A percentile compares a stretch with the other conserved stretches of the same genome.
Conservation (phyloP, 2,329 filamentous ascomycete species). For the Anthostomella pinea region DNA sequence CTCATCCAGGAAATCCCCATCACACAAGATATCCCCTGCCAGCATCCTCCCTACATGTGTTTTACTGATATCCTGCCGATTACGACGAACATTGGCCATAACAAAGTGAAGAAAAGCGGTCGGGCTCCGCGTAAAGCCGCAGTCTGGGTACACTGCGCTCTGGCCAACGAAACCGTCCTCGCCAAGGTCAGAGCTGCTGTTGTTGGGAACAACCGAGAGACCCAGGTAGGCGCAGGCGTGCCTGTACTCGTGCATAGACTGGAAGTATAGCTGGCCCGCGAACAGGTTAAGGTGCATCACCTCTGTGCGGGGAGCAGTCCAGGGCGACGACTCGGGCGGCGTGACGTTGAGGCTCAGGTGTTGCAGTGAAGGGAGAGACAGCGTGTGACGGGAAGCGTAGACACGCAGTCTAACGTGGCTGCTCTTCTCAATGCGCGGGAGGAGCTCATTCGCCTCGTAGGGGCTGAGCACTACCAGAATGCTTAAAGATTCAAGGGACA, state of each 20-base stretch:
- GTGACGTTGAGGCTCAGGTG: slow-evolving; percentile 19
- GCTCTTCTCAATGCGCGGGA: slow-evolving; percentile 11
- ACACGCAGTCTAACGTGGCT: slow-evolving; percentile 16
- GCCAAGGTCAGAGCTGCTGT: slow-evolving; percentile 16
- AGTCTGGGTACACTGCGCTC: too few species aligned
- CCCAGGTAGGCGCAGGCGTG: slow-evolving; percentile 51
- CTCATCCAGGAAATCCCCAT: too few species aligned
- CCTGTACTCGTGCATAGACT: slow-evolving; percentile 51
- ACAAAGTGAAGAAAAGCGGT: too few species aligned
- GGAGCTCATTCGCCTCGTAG: slow-evolving; percentile 21
- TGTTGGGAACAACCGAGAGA: slow-evolving; percentile 33
- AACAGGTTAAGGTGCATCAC: slow-evolving; percentile 60
- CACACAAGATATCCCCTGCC: too few species aligned
- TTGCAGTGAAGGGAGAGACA: slow-evolving; percentile 12
- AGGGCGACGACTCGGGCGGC: slow-evolving; percentile 7
- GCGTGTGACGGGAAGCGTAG: slow-evolving; percentile 18
- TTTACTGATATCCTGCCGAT: too few species aligned
- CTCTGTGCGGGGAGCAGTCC: slow-evolving; percentile 10
- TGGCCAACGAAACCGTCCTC: slow-evolving; percentile 39
- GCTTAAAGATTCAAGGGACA: slow-evolving; percentile 4
- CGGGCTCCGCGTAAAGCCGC: too few species aligned
- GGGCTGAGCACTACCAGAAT: slow-evolving; percentile 25
- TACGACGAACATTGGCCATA: too few species aligned
- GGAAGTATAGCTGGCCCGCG: slow-evolving; percentile 64
- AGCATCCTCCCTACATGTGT: too few species aligned